These are phyloP conservation scores for Flaveria bidentis DNA, from an alignment of 129 eudicot species.

Conservation along the genomic window DNA sequence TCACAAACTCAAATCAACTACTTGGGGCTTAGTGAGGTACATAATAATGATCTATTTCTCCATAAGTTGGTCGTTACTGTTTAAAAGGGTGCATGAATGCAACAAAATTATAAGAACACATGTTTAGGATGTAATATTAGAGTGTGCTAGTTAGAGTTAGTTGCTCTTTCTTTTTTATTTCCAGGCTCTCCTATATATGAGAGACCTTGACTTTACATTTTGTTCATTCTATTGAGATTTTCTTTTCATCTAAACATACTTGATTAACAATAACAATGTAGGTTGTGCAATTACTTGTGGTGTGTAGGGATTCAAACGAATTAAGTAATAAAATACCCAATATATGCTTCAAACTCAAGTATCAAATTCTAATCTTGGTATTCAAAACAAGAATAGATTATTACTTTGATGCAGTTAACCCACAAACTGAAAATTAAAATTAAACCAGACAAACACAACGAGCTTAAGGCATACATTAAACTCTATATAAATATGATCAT, in stretches of 20 bases:
- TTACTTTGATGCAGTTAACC: constrained; percentile 16
- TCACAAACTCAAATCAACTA: constrained; percentile 16
- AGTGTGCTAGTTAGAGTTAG: too few relatives aligned
- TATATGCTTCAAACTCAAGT: constrained; percentile 11
- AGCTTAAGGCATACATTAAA: background rate
- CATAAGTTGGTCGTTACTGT: background rate
- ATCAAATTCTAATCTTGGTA: constrained; percentile 12
- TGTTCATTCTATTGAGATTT: too few relatives aligned
- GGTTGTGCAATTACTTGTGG: background rate
- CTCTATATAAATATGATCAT: background rate
- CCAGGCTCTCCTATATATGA: too few relatives aligned
- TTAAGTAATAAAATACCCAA: background rate
- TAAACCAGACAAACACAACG: background rate
- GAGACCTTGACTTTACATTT: too few relatives aligned
- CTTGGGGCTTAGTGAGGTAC: constrained; percentile 2
- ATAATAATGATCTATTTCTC: constrained; percentile 11
- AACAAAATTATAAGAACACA: background rate
- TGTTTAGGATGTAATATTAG: too few relatives aligned
- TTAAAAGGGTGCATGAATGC: constrained; percentile 23
- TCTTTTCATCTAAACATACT: too few relatives aligned
- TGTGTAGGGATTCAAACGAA: background rate
- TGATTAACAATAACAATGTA: background rate
- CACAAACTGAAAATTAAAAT: background rate
- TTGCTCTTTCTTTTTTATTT: too few relatives aligned
- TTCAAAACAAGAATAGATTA: background rate